Conservation (phyloP, 176 grass and related monocot genomes). For the Rhynchospora tenuis region DNA sequence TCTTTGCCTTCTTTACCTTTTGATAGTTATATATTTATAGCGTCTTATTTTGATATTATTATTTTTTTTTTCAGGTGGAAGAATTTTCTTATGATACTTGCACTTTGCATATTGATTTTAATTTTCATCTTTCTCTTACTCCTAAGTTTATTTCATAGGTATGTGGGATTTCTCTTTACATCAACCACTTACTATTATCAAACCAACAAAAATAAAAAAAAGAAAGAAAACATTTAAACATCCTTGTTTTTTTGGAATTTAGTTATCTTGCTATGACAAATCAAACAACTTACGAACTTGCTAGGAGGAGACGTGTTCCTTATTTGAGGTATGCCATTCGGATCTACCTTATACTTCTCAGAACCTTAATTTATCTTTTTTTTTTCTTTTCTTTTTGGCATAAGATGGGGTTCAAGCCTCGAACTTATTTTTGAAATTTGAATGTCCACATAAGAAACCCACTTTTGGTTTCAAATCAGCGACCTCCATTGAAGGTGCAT, state of each 20-base stretch:
- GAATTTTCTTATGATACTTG: conserved; percentile 66
- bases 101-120: conserved; percentile 67
- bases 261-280: conserved; percentile 94
- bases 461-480: too few species aligned
- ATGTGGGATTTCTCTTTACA: conserved; percentile 26
- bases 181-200: background rate
- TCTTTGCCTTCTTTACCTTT: conserved; percentile 11
- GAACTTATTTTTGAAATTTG: too few species aligned
- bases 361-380: background rate
- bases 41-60: conserved; percentile 8
- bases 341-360: background rate
- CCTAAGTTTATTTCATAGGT: conserved; percentile 72
- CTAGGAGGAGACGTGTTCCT: conserved; percentile 62
- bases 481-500: too few species aligned
- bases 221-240: background rate
- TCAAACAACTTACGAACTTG: conserved; percentile 95
- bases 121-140: conserved; percentile 75
- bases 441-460: too few species aligned
- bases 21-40: background rate
- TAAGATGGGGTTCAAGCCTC: too few species aligned
- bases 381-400: too few species aligned
- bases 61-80: conserved; percentile 69
- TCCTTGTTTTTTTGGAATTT: conserved; percentile 18
- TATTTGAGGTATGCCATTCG: conserved; percentile 66
- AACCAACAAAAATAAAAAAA: conserved; percentile 4